Evolutionary conservation across 1,284 basidiomycete genomes (phyloP).

Genomic region (Ceratobasidium sp.): DNA sequence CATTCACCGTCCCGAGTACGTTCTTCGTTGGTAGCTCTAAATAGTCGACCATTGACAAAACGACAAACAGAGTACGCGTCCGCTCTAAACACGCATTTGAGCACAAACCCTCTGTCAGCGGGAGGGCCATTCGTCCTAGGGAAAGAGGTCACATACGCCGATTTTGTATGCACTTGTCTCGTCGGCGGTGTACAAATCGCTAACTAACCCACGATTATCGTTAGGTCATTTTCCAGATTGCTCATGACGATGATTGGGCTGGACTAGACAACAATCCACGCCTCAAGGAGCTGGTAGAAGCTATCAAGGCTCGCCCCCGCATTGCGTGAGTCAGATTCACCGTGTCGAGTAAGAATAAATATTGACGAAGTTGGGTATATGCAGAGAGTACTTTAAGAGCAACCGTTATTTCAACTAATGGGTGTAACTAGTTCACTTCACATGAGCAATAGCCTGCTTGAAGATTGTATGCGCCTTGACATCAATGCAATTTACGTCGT

Average conservation of each 20-base stretch:
- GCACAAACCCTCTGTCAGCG: slow-evolving; percentile 39
- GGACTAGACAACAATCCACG: slow-evolving; percentile 37
- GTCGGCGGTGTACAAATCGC: too few species aligned
- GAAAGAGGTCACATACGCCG: slow-evolving; percentile 40
- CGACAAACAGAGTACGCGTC: slow-evolving; percentile 20
- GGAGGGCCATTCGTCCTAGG: slow-evolving; percentile 36
- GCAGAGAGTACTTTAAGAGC: slow-evolving; percentile 42
- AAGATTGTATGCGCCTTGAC: background rate
- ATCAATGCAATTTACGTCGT: background rate
- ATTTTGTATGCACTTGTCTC: too few species aligned
- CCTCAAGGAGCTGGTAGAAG: slow-evolving; percentile 43
- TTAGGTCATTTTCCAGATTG: slow-evolving; percentile 44
- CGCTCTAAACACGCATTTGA: slow-evolving; percentile 40
- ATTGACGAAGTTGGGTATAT: background rate
- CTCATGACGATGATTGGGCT: slow-evolving; percentile 38
- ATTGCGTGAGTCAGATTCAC: slow-evolving; percentile 20
- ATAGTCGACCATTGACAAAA: too few species aligned
- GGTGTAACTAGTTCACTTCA: background rate
- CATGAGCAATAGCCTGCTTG: background rate
- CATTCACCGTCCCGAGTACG: slow-evolving; percentile 32
- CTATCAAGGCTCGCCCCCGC: slow-evolving; percentile 38
- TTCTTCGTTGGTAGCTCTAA: background rate
- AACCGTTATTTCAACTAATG: slow-evolving; percentile 34
- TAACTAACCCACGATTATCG: background rate
- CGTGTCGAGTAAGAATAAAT: background rate